Conservation (phyloP, 208 protist genomes). For the Crithidia expoeki region DNA sequence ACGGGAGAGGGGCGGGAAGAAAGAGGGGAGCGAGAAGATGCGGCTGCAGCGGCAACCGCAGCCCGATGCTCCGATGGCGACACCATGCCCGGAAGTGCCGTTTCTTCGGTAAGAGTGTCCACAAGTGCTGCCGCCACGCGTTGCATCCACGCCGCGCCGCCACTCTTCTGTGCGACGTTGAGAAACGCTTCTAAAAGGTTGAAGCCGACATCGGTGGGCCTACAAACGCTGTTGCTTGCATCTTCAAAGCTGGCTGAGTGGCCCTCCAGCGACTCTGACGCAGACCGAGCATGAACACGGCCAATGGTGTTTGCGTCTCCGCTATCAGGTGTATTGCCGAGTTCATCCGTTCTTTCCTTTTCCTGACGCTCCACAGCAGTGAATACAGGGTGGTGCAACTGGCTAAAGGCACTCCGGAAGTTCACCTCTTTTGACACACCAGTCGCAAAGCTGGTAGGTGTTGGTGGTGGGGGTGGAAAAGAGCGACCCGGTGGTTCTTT, state of each 20-base stretch:
- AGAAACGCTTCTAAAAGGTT: slow-evolving; percentile 20
- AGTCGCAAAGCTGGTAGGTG: neutral
- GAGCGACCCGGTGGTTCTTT: neutral
- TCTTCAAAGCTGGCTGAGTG: neutral
- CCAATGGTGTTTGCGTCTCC: neutral
- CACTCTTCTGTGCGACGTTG: neutral
- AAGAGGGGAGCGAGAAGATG: neutral
- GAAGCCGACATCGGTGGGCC: slow-evolving; percentile 24
- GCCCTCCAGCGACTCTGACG: neutral
- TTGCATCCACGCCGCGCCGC: slow-evolving; percentile 5
- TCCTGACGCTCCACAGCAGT: neutral
- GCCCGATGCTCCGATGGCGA: neutral
- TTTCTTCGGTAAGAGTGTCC: neutral
- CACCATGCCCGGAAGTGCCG: neutral
- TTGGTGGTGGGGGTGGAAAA: neutral
- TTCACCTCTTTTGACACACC: slow-evolving; percentile 24
- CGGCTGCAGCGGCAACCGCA: slow-evolving; percentile 1
- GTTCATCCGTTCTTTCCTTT: neutral
- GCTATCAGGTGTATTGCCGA: neutral
- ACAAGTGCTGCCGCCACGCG: slow-evolving; percentile 14
- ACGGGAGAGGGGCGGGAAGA: neutral
- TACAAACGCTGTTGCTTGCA: neutral
- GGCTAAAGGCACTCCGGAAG: slow-evolving; percentile 12
- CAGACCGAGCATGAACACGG: neutral
- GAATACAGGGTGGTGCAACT: slow-evolving; percentile 2